Conservation (phyloP, 495 filamentous ascomycete genomes). For the Penicillium waksmanii region DNA sequence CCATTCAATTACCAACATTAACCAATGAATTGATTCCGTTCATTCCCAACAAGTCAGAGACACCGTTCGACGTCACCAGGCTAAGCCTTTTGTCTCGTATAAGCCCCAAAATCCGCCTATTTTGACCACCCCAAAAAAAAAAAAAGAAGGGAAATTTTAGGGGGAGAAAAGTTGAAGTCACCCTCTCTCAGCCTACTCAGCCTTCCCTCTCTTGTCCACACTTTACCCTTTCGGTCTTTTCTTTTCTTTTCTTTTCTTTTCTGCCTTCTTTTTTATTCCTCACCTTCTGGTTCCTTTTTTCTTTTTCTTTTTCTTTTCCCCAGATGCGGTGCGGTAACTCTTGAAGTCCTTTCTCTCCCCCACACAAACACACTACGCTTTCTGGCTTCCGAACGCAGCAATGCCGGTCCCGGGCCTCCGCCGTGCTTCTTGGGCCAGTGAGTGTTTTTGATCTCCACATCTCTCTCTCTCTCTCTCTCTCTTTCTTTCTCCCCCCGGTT, state of each 20-base stretch:
- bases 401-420: slow-evolving; percentile 40
- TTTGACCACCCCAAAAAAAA: not conserved
- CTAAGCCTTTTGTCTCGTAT: slow-evolving; percentile 23
- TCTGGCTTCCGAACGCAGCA: slow-evolving; percentile 28
- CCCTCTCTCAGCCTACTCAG: no score
- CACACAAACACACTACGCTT: slow-evolving; percentile 17
- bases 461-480: not conserved
- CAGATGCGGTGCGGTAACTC: slow-evolving; percentile 2
- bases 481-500: not conserved
- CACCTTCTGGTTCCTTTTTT: not conserved
- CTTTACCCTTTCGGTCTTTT: not conserved
- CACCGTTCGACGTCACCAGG: slow-evolving; percentile 13
- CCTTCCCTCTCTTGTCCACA: no score
- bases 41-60: not conserved
- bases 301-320: not conserved
- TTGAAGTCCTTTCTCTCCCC: not conserved
- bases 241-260: slow-evolving; percentile 17
- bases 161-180: not conserved
- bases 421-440: slow-evolving; percentile 34
- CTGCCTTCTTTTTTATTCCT: slow-evolving; percentile 6
- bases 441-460: slow-evolving; percentile 19
- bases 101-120: not conserved
- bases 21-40: no score
- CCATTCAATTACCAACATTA: no score
- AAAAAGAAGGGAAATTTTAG: not conserved